Base-by-base conservation (phyloP, 1,284 basidiomycete genomes). In the Sporisorium graminicola region DNA sequence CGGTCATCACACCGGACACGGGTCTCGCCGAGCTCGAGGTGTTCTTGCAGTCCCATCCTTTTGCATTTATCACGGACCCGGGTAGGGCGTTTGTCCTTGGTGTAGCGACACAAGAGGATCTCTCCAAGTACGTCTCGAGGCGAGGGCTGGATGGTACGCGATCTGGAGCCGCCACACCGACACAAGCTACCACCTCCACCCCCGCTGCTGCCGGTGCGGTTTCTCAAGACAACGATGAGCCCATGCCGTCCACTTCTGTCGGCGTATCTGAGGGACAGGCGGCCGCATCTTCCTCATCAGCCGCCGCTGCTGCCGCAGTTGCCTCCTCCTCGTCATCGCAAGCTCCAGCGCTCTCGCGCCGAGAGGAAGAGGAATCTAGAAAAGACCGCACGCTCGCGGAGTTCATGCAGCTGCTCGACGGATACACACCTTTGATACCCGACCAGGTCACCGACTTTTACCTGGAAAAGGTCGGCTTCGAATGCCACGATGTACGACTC, bases 361-460 rank as follows among this genome's bases (percentile, higher is more conserved):
- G 87, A 49, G 87, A 87, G 29, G 91, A 93, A 46, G 95, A 97
- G 83, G 91, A 93, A 69, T 92, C 93, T 0, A 88, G 93, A 22
- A 84, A 83, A 46, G 81, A 97, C 86, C 89, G 93, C 53, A 95
- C 93, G 1, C 86, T 99, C 49, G 94, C 94, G 5, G 95, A 99
- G 86, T 95, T 99, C 83, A 89, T 99, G 87, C 89, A 95, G 53
- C 93, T 96, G 92, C 89, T 99, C 42, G 96, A 99, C 82, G 94
- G 96, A 47, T 98, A 98, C 86, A 94, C 97, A 81, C 97, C 97
- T 40, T 86, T 99, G 86, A 95, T 99, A 78, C 97, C 97, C 2
- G 97, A 96, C 85, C 95, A 99, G 86, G 95, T 99, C 16, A 97
- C 96, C 5, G 94, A 98, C 83, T 98, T 96, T 86, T 99, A 98